Evolutionary conservation across 768 basidiomycete genomes (phyloP).

Genomic region (Agaricus bisporus): DNA sequence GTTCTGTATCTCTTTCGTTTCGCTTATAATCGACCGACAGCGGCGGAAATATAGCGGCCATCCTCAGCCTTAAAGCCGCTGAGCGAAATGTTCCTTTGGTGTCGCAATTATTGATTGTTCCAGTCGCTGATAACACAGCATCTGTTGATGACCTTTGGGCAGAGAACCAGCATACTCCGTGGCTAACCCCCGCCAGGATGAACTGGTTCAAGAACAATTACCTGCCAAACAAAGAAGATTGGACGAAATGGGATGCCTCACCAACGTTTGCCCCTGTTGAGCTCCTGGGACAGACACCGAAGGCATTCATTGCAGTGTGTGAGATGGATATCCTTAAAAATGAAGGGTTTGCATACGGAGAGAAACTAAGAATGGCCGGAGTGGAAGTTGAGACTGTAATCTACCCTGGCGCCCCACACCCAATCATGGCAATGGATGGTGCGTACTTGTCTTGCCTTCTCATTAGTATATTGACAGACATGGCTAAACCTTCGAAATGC

Average conservation of each 20-base stretch:
- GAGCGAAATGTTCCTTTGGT: conserved; percentile 43
- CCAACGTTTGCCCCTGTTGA: conserved; percentile 63
- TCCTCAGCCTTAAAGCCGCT: conserved; percentile 58
- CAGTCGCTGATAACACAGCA: conserved; percentile 69
- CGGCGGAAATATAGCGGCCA: conserved; percentile 66
- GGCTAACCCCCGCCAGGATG: conserved; percentile 61
- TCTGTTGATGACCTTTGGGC: conserved; percentile 38
- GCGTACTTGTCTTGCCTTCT: conserved; percentile 18
- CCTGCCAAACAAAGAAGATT: conserved; percentile 54
- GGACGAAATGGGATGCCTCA: conserved; percentile 62
- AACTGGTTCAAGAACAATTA: conserved; percentile 70
- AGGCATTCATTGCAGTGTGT: conserved; percentile 56
- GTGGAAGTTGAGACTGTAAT: conserved; percentile 47
- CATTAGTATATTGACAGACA: neutral
- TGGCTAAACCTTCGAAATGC: neutral
- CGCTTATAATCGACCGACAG: conserved; percentile 23
- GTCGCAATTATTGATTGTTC: conserved; percentile 64
- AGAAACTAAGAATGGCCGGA: conserved; percentile 47
- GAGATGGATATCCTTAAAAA: conserved; percentile 64
- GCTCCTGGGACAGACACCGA: conserved; percentile 43
- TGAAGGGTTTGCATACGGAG: conserved; percentile 60
- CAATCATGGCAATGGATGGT: conserved; percentile 74
- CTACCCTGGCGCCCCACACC: conserved; percentile 65
- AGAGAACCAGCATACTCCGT: conserved; percentile 50
- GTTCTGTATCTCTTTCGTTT: neutral